phyloP scores from a whole-genome alignment of 1,284 basidiomycete species.

The Cryptococcus neoformans region DNA sequence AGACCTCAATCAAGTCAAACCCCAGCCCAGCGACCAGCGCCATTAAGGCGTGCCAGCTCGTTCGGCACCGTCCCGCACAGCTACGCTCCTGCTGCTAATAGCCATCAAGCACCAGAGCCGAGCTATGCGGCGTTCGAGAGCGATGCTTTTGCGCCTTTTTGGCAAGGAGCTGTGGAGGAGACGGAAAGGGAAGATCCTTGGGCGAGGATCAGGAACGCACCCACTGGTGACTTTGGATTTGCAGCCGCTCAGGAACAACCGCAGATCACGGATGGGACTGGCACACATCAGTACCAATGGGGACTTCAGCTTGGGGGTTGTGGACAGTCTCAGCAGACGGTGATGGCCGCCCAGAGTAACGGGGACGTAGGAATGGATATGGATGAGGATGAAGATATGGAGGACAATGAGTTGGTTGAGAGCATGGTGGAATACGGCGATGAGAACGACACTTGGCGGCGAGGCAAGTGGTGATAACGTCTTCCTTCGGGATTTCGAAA shows the following conservation, averaged over 20 bases:
- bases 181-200: constrained; percentile 7
- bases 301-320: not conserved
- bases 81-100: not conserved
- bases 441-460: not conserved
- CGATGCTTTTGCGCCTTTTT: constrained; percentile 17
- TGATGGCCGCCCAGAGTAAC: constrained; percentile 6
- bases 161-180: constrained; percentile 3
- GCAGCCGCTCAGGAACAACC: not conserved
- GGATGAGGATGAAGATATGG: constrained; percentile 12
- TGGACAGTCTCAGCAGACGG: not conserved
- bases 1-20: not conserved
- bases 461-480: not conserved
- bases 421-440: not conserved
- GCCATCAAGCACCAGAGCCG: not conserved
- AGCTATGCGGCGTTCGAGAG: constrained; percentile 10
- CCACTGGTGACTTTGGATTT: constrained; percentile 6
- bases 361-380: constrained; percentile 10
- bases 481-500: not conserved
- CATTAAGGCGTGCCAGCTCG: constrained; percentile 8
- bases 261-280: not conserved
- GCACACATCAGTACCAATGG: not conserved
- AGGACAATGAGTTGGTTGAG: constrained; percentile 11
- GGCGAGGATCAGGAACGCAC: constrained; percentile 8
- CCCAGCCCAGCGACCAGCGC: constrained; percentile 9
- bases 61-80: constrained; percentile 7